Evolutionary conservation across 768 basidiomycete genomes (phyloP).

Genomic region (Trametes maxima): DNA sequence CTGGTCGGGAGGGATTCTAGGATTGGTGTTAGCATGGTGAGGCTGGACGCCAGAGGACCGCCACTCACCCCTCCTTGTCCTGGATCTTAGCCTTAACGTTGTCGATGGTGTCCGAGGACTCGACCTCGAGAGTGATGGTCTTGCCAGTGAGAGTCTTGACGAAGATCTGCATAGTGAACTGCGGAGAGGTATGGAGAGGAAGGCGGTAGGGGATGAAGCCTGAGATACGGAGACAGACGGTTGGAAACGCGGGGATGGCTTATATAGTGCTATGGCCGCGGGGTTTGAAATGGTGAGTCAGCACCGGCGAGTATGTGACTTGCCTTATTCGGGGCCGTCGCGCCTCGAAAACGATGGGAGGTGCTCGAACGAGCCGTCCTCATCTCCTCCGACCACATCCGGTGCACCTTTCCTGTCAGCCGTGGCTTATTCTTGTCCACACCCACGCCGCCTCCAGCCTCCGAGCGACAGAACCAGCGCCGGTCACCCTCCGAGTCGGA

Average conservation of each 20-base stretch:
- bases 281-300: slow-evolving; percentile 28
- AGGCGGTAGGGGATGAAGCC: not conserved
- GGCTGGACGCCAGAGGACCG: too few species aligned
- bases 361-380: slow-evolving; percentile 15
- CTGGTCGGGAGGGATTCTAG: slow-evolving; percentile 76
- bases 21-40: not conserved
- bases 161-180: slow-evolving; percentile 50
- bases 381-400: slow-evolving; percentile 3
- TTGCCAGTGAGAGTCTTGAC: slow-evolving; percentile 70
- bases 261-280: slow-evolving; percentile 19
- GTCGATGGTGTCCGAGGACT: slow-evolving; percentile 71
- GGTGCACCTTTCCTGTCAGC: not conserved
- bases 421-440: not conserved
- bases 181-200: not conserved
- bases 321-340: slow-evolving; percentile 9
- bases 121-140: slow-evolving; percentile 77
- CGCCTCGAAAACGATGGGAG: slow-evolving; percentile 16
- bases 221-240: slow-evolving; percentile 3
- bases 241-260: slow-evolving; percentile 13
- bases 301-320: slow-evolving; percentile 1
- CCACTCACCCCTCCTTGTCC: slow-evolving; percentile 77
- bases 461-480: not conserved
- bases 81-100: slow-evolving; percentile 84
- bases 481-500: too few species aligned
- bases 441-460: not conserved